phyloP scores from a whole-genome alignment of 169 alveolate species.

The Miamiensis avidus region DNA sequence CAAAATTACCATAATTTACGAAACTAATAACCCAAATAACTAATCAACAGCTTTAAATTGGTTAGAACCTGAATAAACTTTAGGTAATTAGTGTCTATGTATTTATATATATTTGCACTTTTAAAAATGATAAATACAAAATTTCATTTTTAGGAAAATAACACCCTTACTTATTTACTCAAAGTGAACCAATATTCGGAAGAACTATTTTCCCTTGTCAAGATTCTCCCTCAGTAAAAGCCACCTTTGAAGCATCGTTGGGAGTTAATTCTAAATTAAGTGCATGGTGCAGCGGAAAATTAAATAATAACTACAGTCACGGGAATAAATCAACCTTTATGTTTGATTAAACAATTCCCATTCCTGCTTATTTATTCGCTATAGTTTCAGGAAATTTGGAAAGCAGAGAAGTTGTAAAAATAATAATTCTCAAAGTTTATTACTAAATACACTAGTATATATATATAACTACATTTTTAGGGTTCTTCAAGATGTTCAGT shows the following conservation, averaged over 20 bases:
- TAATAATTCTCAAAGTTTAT: no score
- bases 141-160: conserved; percentile 15
- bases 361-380: conserved; percentile 83
- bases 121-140: neutral
- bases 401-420: conserved; percentile 48
- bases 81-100: conserved; percentile 11
- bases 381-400: conserved; percentile 80
- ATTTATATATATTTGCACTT: no score
- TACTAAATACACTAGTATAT: no score
- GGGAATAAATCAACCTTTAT: conserved; percentile 30
- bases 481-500: conserved; percentile 70
- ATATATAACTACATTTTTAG: no score
- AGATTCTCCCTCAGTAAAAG: conserved; percentile 81
- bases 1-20: neutral
- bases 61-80: conserved; percentile 37
- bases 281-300: conserved; percentile 63
- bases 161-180: conserved; percentile 78
- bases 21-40: neutral
- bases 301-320: neutral
- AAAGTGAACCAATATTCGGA: conserved; percentile 78
- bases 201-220: conserved; percentile 82
- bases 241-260: conserved; percentile 60
- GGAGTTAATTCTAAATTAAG: conserved; percentile 47
- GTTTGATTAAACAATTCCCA: conserved; percentile 60
- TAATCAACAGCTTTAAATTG: conserved; percentile 30